phyloP scores from a whole-genome alignment of 768 basidiomycete species.

The Termitomyces sp. region DNA sequence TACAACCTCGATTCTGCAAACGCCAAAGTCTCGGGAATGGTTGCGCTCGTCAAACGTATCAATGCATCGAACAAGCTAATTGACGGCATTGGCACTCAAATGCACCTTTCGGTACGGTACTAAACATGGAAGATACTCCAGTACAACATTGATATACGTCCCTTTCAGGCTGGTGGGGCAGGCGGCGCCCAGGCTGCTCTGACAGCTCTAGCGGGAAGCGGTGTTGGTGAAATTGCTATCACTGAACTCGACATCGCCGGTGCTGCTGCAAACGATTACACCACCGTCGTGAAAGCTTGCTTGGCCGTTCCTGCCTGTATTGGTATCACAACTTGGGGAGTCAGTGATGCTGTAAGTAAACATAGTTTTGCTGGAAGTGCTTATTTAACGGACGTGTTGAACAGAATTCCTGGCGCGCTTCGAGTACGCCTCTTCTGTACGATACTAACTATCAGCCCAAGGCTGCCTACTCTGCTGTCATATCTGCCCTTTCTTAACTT shows the following conservation, averaged over 20 bases:
- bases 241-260: slow-evolving; percentile 42
- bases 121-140: not conserved
- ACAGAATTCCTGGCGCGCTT: slow-evolving; percentile 25
- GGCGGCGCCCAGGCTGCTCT: slow-evolving; percentile 38
- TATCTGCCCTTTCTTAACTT: slow-evolving; percentile 13
- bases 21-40: slow-evolving; percentile 37
- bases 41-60: slow-evolving; percentile 34
- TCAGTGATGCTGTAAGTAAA: slow-evolving; percentile 35
- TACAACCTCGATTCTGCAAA: slow-evolving; percentile 48
- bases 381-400: not conserved
- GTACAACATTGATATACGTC: not conserved
- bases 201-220: slow-evolving; percentile 37
- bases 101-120: slow-evolving; percentile 31
- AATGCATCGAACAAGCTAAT: slow-evolving; percentile 34
- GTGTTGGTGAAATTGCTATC: slow-evolving; percentile 38
- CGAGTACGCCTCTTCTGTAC: slow-evolving; percentile 20
- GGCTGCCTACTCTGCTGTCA: slow-evolving; percentile 23
- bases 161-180: slow-evolving; percentile 30
- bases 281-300: slow-evolving; percentile 34
- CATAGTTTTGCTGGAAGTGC: not conserved
- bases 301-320: slow-evolving; percentile 36
- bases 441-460: slow-evolving; percentile 23
- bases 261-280: slow-evolving; percentile 21
- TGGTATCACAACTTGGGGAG: slow-evolving; percentile 47
- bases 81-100: slow-evolving; percentile 49